A percentile compares a stretch with the other conserved stretches of the same genome.
Evolutionary conservation across 78 protist genomes (phyloP).

Genomic region (Dictyostelium citrinum): DNA sequence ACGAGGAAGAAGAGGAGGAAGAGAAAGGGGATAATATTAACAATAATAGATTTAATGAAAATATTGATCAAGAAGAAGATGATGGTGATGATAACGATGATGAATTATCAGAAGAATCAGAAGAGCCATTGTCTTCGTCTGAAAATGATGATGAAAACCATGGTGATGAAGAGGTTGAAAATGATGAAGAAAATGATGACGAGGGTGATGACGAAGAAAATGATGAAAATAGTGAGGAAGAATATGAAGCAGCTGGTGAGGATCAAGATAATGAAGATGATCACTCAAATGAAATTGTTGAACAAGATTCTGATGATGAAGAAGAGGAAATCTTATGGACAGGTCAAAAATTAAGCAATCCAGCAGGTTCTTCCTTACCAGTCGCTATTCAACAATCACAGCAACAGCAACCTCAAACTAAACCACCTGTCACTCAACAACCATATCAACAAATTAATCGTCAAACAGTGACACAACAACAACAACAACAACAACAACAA

Average conservation of each 20-base stretch:
- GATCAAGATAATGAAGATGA: neutral
- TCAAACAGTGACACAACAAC: no score
- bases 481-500: neutral
- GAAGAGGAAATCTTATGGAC: conserved; percentile 58
- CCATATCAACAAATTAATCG: no score
- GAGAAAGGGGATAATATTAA: neutral
- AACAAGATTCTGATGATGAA: conserved; percentile 8
- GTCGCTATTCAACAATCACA: neutral
- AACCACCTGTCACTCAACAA: neutral
- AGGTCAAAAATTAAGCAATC: neutral
- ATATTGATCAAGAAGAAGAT: neutral
- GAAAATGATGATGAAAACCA: neutral
- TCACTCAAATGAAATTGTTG: neutral
- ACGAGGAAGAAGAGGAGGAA: neutral
- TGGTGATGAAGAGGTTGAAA: neutral
- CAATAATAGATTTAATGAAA: neutral
- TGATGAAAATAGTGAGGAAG: neutral
- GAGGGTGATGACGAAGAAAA: neutral
- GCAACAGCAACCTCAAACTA: neutral
- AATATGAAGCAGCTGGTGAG: neutral
- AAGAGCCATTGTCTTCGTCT: neutral
- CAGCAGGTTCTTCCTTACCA: neutral
- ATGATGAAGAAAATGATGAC: neutral
- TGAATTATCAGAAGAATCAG: neutral
- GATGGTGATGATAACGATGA: neutral